A percentile compares a stretch with the other conserved stretches of the same genome.
Conservation (phyloP, 345 rosid species). For the Gossypium ekmanianum region DNA sequence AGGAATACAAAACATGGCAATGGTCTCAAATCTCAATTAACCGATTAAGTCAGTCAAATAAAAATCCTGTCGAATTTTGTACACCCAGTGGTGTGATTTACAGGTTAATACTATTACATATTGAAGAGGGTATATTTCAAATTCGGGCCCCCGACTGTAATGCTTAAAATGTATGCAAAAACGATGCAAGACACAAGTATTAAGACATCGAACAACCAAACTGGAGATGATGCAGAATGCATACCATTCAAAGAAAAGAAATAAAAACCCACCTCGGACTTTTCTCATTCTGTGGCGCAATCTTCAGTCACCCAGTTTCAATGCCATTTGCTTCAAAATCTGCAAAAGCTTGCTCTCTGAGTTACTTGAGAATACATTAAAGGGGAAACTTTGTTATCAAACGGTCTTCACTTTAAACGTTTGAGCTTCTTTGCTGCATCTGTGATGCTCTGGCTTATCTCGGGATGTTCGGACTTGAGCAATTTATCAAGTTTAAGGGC, state of each 20-base stretch:
- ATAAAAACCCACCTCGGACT: neutral
- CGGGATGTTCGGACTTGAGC: slow-evolving; percentile 46
- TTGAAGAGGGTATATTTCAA: neutral
- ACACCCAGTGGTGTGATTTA: neutral
- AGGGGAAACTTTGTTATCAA: neutral
- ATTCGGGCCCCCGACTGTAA: neutral
- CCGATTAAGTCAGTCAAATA: neutral
- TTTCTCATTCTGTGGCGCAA: neutral
- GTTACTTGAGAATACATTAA: neutral
- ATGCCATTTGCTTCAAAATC: neutral
- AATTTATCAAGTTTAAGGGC: slow-evolving; percentile 45
- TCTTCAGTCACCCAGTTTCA: neutral
- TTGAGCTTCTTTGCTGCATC: slow-evolving; percentile 59
- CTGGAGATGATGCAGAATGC: neutral
- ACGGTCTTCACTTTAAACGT: slow-evolving; percentile 38
- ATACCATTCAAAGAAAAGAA: neutral
- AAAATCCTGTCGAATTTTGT: neutral
- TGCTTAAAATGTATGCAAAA: neutral
- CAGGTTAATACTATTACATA: neutral
- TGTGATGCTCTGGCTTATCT: slow-evolving; percentile 50
- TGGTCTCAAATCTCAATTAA: neutral
- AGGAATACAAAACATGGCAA: neutral
- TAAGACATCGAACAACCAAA: neutral
- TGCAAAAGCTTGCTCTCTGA: neutral
- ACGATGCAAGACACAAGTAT: neutral